Evolutionary conservation across 352 stramenopile species (phyloP).

Genomic region (Plasmopara muralis): DNA sequence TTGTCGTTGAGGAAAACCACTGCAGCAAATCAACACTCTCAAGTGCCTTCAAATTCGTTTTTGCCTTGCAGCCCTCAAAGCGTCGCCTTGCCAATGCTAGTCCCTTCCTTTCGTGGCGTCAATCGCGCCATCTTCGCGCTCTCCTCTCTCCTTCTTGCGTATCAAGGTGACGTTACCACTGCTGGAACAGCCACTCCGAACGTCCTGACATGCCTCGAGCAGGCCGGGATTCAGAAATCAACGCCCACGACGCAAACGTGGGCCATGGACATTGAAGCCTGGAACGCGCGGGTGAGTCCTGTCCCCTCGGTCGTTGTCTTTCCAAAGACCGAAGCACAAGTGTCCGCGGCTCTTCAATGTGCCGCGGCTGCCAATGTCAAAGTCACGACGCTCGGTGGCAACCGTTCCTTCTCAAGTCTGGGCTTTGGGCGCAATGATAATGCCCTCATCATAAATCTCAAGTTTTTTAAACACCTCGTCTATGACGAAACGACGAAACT

Average conservation of each 20-base stretch:
- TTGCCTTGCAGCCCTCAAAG: too few relatives aligned
- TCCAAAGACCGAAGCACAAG: slow-evolving; percentile 3
- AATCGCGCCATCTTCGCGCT: neutral
- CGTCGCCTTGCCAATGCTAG: too few relatives aligned
- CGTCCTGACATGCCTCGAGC: neutral
- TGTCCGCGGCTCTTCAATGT: slow-evolving; percentile 1
- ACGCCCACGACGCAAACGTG: neutral
- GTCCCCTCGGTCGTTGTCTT: neutral
- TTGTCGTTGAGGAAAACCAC: too few relatives aligned
- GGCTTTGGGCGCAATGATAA: slow-evolving; percentile 1
- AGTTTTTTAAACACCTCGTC: slow-evolving; percentile 1
- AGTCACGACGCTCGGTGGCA: slow-evolving; percentile 3
- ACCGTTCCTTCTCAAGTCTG: slow-evolving; percentile 2
- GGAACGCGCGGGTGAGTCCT: slow-evolving; percentile 3
- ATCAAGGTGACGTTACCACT: neutral
- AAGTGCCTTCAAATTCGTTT: too few relatives aligned
- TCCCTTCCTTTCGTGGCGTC: neutral
- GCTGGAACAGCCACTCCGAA: neutral
- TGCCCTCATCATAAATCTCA: slow-evolving; percentile 1
- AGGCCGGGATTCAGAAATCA: neutral
- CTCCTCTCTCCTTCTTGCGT: neutral
- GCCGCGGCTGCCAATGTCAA: slow-evolving; percentile 1
- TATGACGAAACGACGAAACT: neutral
- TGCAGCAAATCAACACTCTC: too few relatives aligned
- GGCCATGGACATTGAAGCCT: slow-evolving; percentile 1